Percentiles rank a stretch among this genome's conserved stretches.
Conservation (phyloP, 495 filamentous ascomycete genomes). For the Penicillium desertorum region DNA sequence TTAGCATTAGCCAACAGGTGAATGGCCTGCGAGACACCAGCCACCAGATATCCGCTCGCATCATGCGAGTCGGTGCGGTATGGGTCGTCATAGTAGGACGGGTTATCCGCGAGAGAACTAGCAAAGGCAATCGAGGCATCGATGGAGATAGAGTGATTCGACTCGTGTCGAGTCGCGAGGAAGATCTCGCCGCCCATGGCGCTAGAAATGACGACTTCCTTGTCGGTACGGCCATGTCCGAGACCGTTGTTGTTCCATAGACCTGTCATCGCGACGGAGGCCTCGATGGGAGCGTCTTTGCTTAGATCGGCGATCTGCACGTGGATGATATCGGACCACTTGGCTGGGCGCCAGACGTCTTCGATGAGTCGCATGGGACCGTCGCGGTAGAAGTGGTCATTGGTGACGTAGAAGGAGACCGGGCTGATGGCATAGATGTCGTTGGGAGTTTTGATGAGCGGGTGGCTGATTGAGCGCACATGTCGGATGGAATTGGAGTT, state of each 20-base stretch:
- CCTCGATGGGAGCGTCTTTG: constrained; percentile 28
- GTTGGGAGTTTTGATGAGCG: constrained; percentile 58
- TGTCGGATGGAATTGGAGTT: constrained; percentile 32
- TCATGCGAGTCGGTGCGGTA: constrained; percentile 36
- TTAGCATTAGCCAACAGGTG: constrained; percentile 34
- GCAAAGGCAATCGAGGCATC: constrained; percentile 43
- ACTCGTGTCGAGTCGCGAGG: constrained; percentile 22
- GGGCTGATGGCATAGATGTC: constrained; percentile 53
- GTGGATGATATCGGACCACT: constrained; percentile 41
- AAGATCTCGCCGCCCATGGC: constrained; percentile 38
- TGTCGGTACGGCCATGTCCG: constrained; percentile 46
- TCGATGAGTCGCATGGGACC: constrained; percentile 48
- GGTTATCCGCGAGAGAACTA: constrained; percentile 53
- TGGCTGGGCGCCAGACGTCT: constrained; percentile 37
- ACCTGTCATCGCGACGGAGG: constrained; percentile 39
- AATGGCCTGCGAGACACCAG: constrained; percentile 46
- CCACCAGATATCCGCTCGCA: constrained; percentile 56
- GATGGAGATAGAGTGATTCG: constrained; percentile 40
- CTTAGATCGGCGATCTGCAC: constrained; percentile 28
- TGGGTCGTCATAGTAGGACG: constrained; percentile 53
- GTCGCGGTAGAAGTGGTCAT: constrained; percentile 57
- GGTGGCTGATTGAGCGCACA: constrained; percentile 46
- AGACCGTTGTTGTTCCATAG: constrained; percentile 59
- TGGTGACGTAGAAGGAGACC: constrained; percentile 56
- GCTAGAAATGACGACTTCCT: constrained; percentile 51